Conservation (phyloP, 164 flowering plant species). For the Annona squamosa region DNA sequence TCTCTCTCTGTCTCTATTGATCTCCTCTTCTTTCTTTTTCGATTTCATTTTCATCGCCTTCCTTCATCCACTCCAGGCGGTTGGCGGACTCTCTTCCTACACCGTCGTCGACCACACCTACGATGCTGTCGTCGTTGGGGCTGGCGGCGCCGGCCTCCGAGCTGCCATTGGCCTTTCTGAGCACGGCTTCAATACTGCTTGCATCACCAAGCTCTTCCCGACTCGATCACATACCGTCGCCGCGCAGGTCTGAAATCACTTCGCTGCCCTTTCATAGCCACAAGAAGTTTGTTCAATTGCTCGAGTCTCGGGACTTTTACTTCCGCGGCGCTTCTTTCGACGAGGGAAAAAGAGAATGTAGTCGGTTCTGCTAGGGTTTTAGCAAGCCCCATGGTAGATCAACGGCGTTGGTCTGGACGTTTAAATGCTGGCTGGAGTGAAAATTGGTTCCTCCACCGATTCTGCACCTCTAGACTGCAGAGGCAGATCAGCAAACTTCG, state of each 20-base stretch:
- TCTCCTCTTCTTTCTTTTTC: background rate
- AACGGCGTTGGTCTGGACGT: no score
- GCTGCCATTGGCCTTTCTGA: slow-evolving; percentile 91
- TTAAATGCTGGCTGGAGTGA: no score
- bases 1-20: background rate
- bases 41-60: background rate
- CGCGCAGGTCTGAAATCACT: slow-evolving; percentile 52
- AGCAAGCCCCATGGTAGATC: no score
- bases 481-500: no score
- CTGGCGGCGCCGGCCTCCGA: slow-evolving; percentile 94
- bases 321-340: no score
- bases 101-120: slow-evolving; percentile 85
- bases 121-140: slow-evolving; percentile 92
- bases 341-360: no score
- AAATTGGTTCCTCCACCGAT: no score
- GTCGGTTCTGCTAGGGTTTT: no score
- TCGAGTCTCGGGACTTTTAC: no score
- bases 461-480: no score
- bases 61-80: slow-evolving; percentile 17
- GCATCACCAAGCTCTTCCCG: slow-evolving; percentile 91
- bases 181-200: slow-evolving; percentile 93
- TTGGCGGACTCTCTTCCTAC: slow-evolving; percentile 38
- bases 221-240: slow-evolving; percentile 94
- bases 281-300: no score
- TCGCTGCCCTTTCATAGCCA: no score